Percentiles rank a stretch among this genome's conserved stretches.
Conservation (phyloP, 2,329 filamentous ascomycete species). For the Thielaviopsis punctulata region DNA sequence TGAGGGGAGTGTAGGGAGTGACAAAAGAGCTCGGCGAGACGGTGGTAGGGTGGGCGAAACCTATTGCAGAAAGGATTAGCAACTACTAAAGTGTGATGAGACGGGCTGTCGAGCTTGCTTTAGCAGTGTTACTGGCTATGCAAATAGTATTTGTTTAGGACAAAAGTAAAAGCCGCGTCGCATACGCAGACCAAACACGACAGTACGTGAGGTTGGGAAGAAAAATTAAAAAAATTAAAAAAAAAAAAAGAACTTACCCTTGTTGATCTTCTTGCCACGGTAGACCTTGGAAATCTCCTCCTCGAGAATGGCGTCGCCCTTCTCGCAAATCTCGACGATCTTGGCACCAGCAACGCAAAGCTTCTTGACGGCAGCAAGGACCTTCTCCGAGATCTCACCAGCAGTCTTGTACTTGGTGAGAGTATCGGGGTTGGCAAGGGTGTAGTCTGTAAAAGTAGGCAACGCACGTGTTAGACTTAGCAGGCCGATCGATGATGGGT, state of each 20-base stretch:
- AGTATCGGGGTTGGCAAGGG: conserved; percentile 80
- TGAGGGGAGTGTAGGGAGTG: conserved; percentile 89
- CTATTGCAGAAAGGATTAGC: conserved; percentile 23
- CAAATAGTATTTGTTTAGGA: neutral
- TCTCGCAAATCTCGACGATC: conserved; percentile 85
- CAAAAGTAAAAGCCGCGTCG: neutral
- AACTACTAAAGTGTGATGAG: neutral
- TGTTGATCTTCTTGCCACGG: conserved; percentile 91
- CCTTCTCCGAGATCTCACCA: conserved; percentile 86
- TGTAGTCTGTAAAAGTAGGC: conserved; percentile 47
- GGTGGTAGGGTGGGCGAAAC: conserved; percentile 85
- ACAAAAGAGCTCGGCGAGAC: conserved; percentile 87
- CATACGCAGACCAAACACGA: neutral
- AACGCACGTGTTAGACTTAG: conserved; percentile 1
- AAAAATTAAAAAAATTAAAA: too few relatives aligned
- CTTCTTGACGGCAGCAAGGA: conserved; percentile 66
- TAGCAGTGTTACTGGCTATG: neutral
- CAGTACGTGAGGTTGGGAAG: neutral
- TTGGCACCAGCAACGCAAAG: conserved; percentile 71
- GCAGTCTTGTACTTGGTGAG: conserved; percentile 99
- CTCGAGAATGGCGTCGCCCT: conserved; percentile 86
- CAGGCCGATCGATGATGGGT: neutral
- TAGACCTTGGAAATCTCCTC: conserved; percentile 93
- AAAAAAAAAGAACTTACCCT: too few relatives aligned
- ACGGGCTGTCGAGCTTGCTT: neutral